These are phyloP conservation scores for Pittosporum tobira DNA, from an alignment of 129 eudicot species.

Conservation along the genomic window DNA sequence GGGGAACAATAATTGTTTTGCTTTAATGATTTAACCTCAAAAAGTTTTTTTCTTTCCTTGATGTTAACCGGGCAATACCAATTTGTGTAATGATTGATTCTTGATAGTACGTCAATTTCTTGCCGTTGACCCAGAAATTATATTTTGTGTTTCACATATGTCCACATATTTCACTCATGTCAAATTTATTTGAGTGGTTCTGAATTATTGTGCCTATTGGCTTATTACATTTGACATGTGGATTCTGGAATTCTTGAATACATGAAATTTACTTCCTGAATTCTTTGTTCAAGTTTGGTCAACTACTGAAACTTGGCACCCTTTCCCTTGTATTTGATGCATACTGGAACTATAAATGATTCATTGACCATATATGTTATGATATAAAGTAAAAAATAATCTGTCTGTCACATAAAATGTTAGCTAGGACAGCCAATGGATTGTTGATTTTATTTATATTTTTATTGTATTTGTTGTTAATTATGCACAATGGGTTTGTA, in stretches of 20 bases:
- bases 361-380: no score
- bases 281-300: neutral
- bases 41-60: no score
- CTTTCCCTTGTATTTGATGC: no score
- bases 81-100: conserved; percentile 3
- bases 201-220: neutral
- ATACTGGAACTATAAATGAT: no score
- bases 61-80: no score
- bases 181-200: no score
- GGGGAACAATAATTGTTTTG: neutral
- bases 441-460: neutral
- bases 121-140: conserved; percentile 4
- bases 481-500: no score
- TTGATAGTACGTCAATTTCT: neutral
- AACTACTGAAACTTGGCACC: neutral
- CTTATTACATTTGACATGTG: neutral
- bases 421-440: neutral
- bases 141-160: no score
- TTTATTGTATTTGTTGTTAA: no score
- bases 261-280: neutral
- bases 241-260: neutral
- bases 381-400: no score
- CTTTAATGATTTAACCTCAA: neutral
- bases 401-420: no score
- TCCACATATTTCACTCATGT: no score